Evolutionary conservation across 345 rosid species (phyloP).

Genomic region (Kandelia obovata): DNA sequence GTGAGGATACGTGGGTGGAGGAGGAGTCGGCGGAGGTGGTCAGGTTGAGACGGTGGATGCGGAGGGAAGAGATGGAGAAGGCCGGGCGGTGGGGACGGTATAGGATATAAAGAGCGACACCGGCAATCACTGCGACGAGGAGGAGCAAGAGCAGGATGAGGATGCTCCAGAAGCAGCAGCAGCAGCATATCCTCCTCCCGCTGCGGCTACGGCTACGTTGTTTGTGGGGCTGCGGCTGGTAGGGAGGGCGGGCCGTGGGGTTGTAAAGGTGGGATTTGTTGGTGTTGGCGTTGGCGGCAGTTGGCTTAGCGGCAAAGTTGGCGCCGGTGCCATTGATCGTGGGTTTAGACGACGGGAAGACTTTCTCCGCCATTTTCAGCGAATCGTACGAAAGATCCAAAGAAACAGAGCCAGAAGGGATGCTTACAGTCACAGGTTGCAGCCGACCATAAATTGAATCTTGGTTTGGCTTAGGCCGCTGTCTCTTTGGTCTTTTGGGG

Average conservation of each 20-base stretch:
- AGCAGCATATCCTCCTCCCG: conserved; percentile 67
- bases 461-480: not conserved
- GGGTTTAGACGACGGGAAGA: conserved; percentile 57
- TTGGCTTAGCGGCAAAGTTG: conserved; percentile 12
- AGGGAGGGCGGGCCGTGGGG: conserved; percentile 56
- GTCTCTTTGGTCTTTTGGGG: too few relatives aligned
- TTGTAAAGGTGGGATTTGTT: conserved; percentile 50
- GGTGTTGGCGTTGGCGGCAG: conserved; percentile 25
- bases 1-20: conserved; percentile 55
- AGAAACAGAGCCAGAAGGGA: not conserved
- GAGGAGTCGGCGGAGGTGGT: conserved; percentile 70
- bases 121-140: conserved; percentile 61
- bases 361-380: conserved; percentile 52
- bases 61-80: conserved; percentile 65
- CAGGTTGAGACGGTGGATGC: conserved; percentile 62
- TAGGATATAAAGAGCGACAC: conserved; percentile 68
- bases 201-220: conserved; percentile 50
- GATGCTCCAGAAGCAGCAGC: conserved; percentile 84
- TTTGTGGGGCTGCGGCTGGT: conserved; percentile 55
- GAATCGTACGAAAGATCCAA: not conserved
- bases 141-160: conserved; percentile 55
- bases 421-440: not conserved
- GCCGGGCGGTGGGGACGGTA: conserved; percentile 75
- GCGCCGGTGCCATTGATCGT: conserved; percentile 16
- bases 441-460: conserved; percentile 11